Percentiles rank a stretch among this genome's conserved stretches.
Conservation (phyloP, 2,329 filamentous ascomycete genomes). For the Fusarium nygamai region DNA sequence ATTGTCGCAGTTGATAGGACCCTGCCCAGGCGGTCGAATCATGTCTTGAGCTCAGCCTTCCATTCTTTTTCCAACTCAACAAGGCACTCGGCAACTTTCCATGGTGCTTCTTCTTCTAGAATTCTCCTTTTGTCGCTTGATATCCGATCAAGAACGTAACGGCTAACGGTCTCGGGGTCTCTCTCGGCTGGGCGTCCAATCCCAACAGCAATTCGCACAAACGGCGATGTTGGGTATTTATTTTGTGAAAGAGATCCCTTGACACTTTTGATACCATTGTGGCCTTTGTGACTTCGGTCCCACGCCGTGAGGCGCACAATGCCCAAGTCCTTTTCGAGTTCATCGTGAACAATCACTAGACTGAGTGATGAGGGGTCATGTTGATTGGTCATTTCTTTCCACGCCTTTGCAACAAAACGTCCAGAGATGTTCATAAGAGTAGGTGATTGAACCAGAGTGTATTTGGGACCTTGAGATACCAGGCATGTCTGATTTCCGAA, state of each 20-base stretch:
- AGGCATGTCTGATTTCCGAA: slow-evolving; percentile 63
- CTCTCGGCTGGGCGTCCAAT: slow-evolving; percentile 84
- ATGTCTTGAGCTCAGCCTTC: slow-evolving; percentile 40
- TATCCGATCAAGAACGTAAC: slow-evolving; percentile 81
- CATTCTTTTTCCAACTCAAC: slow-evolving; percentile 56
- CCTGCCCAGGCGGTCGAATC: not conserved
- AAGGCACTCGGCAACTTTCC: slow-evolving; percentile 61
- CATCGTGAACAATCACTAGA: slow-evolving; percentile 87
- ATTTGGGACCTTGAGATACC: slow-evolving; percentile 60
- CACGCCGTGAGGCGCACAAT: slow-evolving; percentile 72
- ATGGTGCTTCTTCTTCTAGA: slow-evolving; percentile 63
- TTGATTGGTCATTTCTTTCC: slow-evolving; percentile 63
- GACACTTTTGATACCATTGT: slow-evolving; percentile 79
- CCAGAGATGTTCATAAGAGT: slow-evolving; percentile 89
- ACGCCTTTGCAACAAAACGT: slow-evolving; percentile 72
- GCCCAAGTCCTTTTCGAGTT: slow-evolving; percentile 79
- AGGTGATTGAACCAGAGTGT: slow-evolving; percentile 78
- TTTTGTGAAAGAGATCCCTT: slow-evolving; percentile 58
- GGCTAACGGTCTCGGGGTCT: slow-evolving; percentile 72
- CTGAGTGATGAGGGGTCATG: slow-evolving; percentile 50
- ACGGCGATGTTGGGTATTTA: slow-evolving; percentile 54
- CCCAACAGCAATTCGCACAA: slow-evolving; percentile 77
- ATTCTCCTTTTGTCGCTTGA: slow-evolving; percentile 58
- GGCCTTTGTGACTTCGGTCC: slow-evolving; percentile 71
- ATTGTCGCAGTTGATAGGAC: not conserved